These are phyloP conservation scores for Starmerella bacillaris DNA, from an alignment of 805 yeast genomes.

Conservation along the genomic window DNA sequence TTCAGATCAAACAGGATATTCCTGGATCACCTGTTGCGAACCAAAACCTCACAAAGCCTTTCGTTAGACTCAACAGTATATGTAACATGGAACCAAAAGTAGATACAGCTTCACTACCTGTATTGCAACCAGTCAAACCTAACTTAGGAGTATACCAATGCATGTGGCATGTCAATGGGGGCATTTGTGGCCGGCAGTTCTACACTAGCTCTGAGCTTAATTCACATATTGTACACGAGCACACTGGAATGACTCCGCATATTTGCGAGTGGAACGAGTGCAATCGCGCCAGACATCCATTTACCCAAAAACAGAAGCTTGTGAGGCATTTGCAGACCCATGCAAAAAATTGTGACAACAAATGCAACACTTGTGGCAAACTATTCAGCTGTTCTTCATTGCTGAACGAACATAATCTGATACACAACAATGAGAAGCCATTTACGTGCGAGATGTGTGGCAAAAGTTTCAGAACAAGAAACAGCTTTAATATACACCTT, in stretches of 20 bases:
- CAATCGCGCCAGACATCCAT: constrained; percentile 39
- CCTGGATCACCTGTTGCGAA: neutral
- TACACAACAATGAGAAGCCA: constrained; percentile 84
- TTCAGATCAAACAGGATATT: neutral
- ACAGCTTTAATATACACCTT: constrained; percentile 65
- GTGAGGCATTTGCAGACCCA: constrained; percentile 77
- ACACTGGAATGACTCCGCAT: constrained; percentile 52
- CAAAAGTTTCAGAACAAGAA: constrained; percentile 63
- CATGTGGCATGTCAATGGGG: constrained; percentile 12
- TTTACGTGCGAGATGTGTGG: constrained; percentile 55
- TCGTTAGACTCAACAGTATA: neutral
- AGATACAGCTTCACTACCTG: constrained; percentile 10
- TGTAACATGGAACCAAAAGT: constrained; percentile 1
- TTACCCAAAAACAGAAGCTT: constrained; percentile 70
- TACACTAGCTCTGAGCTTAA: constrained; percentile 43
- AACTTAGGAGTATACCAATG: constrained; percentile 4
- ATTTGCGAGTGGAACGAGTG: constrained; percentile 68
- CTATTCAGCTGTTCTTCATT: constrained; percentile 60
- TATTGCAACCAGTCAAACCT: constrained; percentile 1
- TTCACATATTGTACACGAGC: constrained; percentile 47
- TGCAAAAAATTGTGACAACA: constrained; percentile 65
- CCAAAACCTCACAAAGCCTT: neutral
- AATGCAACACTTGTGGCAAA: constrained; percentile 51
- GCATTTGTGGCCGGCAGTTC: constrained; percentile 36
- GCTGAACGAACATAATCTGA: constrained; percentile 63